Evolutionary conservation across 108 stramenopile species (phyloP).

Genomic region (Skeletonema costatum): DNA sequence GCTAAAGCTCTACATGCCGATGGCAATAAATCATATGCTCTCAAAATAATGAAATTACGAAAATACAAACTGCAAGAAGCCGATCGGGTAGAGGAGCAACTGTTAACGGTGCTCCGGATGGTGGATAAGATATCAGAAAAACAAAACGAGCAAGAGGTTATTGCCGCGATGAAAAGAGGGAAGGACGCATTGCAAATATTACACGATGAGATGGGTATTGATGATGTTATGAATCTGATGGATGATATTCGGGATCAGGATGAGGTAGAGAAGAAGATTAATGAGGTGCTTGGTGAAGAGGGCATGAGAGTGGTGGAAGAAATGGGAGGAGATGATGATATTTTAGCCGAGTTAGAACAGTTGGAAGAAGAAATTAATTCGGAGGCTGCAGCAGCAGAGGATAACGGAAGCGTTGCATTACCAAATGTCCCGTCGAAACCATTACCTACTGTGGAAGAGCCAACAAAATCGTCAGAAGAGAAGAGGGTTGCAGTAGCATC

Average conservation of each 20-base stretch:
- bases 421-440: constrained; percentile 22
- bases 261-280: constrained; percentile 83
- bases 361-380: constrained; percentile 44
- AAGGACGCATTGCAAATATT: constrained; percentile 88
- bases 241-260: constrained; percentile 84
- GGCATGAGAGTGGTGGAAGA: constrained; percentile 29
- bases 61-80: constrained; percentile 82
- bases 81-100: constrained; percentile 69
- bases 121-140: constrained; percentile 86
- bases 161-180: constrained; percentile 73
- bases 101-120: constrained; percentile 84
- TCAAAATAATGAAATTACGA: constrained; percentile 73
- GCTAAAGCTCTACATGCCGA: constrained; percentile 70
- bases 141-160: constrained; percentile 76
- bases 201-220: constrained; percentile 87
- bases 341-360: constrained; percentile 40
- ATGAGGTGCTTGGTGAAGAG: constrained; percentile 55
- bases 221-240: constrained; percentile 92
- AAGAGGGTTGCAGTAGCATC: constrained; percentile 43
- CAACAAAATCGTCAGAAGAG: background rate
- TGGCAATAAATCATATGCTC: constrained; percentile 64
- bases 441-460: constrained; percentile 28
- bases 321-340: constrained; percentile 40
- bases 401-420: constrained; percentile 2
- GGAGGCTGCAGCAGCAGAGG: constrained; percentile 17